phyloP scores from a whole-genome alignment of 2,329 filamentous ascomycete species.

The Alternaria panax region DNA sequence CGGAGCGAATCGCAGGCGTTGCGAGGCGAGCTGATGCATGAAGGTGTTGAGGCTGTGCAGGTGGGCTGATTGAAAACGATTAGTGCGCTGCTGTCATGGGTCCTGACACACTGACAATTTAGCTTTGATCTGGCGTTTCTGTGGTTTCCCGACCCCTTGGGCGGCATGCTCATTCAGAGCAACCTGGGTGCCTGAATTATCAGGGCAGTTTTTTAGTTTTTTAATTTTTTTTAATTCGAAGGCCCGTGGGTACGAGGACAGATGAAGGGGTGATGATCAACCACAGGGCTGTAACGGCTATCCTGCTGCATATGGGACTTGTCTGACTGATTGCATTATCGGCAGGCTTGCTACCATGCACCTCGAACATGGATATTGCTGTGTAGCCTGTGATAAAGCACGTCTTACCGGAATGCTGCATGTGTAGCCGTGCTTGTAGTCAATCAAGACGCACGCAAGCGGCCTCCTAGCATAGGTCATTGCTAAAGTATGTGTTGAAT shows the following conservation, averaged over 20 bases:
- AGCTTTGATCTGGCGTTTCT: conserved; percentile 5
- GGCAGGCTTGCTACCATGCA: conserved; percentile 19
- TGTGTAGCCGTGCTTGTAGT: conserved; percentile 25
- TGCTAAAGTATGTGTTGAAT: conserved; percentile 21
- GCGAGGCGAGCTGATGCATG: conserved; percentile 31
- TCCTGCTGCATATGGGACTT: conserved; percentile 21
- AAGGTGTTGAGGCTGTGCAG: conserved; percentile 46
- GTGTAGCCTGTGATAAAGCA: conserved; percentile 21
- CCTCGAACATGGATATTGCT: conserved; percentile 17
- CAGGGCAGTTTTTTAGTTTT: not conserved
- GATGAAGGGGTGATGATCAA: conserved; percentile 13
- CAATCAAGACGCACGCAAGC: conserved; percentile 22
- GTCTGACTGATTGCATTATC: conserved; percentile 22
- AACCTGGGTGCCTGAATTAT: conserved; percentile 16
- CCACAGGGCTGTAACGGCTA: conserved; percentile 21
- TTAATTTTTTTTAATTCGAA: too few species aligned
- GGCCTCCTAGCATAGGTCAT: conserved; percentile 11
- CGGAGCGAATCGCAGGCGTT: conserved; percentile 29
- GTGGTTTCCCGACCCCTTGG: conserved; percentile 1
- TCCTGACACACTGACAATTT: conserved; percentile 22
- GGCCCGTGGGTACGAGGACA: conserved; percentile 8
- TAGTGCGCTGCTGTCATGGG: conserved; percentile 20
- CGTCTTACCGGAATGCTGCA: conserved; percentile 28
- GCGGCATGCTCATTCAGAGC: conserved; percentile 1
- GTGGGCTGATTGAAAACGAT: conserved; percentile 12